Percentiles rank a stretch among this genome's conserved stretches.
Evolutionary conservation across 306 rosid species (phyloP).

Genomic region (Sesbania bispinosa): DNA sequence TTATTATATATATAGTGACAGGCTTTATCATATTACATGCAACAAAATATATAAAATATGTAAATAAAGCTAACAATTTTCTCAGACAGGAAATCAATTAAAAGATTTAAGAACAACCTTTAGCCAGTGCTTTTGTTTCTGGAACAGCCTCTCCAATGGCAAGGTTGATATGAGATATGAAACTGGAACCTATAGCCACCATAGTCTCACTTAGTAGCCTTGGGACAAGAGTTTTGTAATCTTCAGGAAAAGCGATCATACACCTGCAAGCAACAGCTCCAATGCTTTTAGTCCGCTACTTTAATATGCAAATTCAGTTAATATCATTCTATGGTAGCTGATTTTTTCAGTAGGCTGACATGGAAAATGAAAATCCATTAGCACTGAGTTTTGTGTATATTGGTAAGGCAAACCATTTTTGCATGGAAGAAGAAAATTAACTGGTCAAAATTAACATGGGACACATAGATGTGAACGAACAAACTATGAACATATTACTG

Average conservation of each 20-base stretch:
- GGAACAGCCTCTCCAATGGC: slow-evolving; percentile 88
- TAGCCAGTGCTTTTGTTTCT: slow-evolving; percentile 87
- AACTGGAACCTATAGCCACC: slow-evolving; percentile 74
- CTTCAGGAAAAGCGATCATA: slow-evolving; percentile 85
- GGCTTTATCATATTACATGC: neutral
- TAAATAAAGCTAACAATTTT: slow-evolving; percentile 1
- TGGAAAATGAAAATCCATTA: neutral
- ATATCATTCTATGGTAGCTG: slow-evolving; percentile 18
- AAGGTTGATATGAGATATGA: slow-evolving; percentile 79
- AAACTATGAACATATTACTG: neutral
- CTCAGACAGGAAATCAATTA: neutral
- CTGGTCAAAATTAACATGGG: neutral
- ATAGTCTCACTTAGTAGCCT: slow-evolving; percentile 81
- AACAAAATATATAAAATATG: neutral
- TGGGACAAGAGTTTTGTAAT: slow-evolving; percentile 79
- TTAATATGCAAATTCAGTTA: neutral
- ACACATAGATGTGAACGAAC: neutral
- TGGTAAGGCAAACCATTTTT: slow-evolving; percentile 1
- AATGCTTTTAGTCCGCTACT: slow-evolving; percentile 3
- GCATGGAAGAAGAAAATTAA: slow-evolving; percentile 10
- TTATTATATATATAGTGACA: neutral
- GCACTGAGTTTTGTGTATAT: slow-evolving; percentile 4
- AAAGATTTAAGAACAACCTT: slow-evolving; percentile 56
- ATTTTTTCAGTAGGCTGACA: neutral
- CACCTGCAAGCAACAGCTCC: slow-evolving; percentile 63